Evolutionary conservation across 495 filamentous ascomycete genomes (phyloP).

Genomic region (Ramalina intermedia): DNA sequence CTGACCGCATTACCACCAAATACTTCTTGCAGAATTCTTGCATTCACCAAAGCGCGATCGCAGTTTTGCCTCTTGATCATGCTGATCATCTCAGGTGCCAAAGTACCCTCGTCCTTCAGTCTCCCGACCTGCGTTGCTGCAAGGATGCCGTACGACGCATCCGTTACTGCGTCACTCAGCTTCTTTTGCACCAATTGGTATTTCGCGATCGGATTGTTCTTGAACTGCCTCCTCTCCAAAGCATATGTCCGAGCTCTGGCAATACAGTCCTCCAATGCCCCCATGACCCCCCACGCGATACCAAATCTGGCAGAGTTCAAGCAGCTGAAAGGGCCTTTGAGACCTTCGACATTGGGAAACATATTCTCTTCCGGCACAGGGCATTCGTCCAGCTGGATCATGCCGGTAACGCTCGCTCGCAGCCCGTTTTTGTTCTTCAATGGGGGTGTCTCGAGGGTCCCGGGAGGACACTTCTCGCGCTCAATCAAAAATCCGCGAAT

Average conservation of each 20-base stretch:
- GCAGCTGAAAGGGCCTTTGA: constrained; percentile 82
- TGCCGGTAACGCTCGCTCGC: constrained; percentile 85
- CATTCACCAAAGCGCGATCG: constrained; percentile 70
- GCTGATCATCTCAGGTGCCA: constrained; percentile 90
- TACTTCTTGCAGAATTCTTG: constrained; percentile 75
- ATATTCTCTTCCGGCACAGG: constrained; percentile 85
- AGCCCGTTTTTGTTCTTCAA: constrained; percentile 94
- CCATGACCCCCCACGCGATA: constrained; percentile 87
- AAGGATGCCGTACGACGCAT: constrained; percentile 76
- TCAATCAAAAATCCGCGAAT: constrained; percentile 92
- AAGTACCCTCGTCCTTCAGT: constrained; percentile 80
- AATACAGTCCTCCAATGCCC: constrained; percentile 85
- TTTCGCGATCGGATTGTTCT: constrained; percentile 85
- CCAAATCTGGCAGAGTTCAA: constrained; percentile 86
- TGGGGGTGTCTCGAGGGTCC: constrained; percentile 79
- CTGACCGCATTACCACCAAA: constrained; percentile 96
- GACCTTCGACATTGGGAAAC: constrained; percentile 81
- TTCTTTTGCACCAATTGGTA: constrained; percentile 99
- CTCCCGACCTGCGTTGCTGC: constrained; percentile 82
- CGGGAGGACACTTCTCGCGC: constrained; percentile 61
- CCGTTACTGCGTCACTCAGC: constrained; percentile 78
- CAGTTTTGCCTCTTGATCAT: constrained; percentile 99
- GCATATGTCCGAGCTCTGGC: constrained; percentile 68
- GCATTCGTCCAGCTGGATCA: constrained; percentile 89
- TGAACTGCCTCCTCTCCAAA: constrained; percentile 89